Base-by-base conservation (phyloP, 129 eudicot species). In the Flaveria brownii region DNA sequence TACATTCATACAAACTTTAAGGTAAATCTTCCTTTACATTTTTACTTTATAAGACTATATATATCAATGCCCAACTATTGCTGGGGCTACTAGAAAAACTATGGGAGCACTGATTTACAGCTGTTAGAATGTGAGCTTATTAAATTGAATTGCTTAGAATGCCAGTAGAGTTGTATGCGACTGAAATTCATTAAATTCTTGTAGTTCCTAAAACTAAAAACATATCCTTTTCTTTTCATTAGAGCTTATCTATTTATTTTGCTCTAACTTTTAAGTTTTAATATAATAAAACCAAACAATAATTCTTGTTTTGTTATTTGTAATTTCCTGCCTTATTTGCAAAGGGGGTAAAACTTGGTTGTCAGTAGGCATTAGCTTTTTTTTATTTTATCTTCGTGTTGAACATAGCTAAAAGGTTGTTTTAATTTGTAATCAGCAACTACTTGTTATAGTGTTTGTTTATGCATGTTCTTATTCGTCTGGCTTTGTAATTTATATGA, bases 1-100 rank as follows among this genome's bases (percentile, higher is more conserved):
- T 10, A 76, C 96, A 70, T 91, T 95, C 81, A 95, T 95, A 79
- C 80, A 86, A 80, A 95, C 99, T 26, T 83, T 86, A 73, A 88
- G 83, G 99, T 89, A 83, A 73, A 93, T 76, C 50, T 76, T 55
- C 39, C 26, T 45, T 68, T 17, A 43, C 64, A 42, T 26, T n/a
- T 68, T 71, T 16, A 54, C 18, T 54, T 54, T 9, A 7, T 33
- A 14, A n/a, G 60, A 51, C 16, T 2, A 69, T 20, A 47, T 10
- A 3, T 25, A 13, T 7, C 49, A 28, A 51, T 0, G 0, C 30
- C 10, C 64, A 9, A 14, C 26, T 51, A 6, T 50, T 30, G 23
- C 64, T 2, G n/a, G 66, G n/a, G 41, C 41, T 12, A 61, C 39
- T 61, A 6, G 54, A 16, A 36, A 72, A 17, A 10, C 30, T 33